Base-by-base conservation (phyloP, 192 early-diverging fungal genomes). In the Coemansia erecta region DNA sequence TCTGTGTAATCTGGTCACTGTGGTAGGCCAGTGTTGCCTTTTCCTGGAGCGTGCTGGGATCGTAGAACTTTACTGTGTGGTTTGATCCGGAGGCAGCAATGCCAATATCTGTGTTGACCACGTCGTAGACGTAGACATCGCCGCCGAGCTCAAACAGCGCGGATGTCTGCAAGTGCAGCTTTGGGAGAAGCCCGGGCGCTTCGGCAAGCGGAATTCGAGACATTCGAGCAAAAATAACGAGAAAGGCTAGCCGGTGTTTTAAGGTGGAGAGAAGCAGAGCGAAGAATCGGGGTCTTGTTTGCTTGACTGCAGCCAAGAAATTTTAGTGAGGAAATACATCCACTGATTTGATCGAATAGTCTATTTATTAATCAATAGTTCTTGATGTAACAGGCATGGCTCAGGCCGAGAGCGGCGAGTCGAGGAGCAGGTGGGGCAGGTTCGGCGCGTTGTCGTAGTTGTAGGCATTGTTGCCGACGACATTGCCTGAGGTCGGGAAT, bases 21-120 rank as follows among this genome's bases (percentile, higher is more conserved):
- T 92, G 90, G 66, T 83, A 85, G 15, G 75, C 52, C 9, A 86
- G 55, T 6, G 68, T 69, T 8, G 72, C 66, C n/a, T 61, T 71
- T 12, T 80, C 70, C 42, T 66, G 58, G 14, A 86, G 73, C 0
- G 80, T 80, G 22, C 63, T 22, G 1, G 74, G 73, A 57, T 89
- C 84, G 55, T 86, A 90, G 3, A 89, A 70, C 31, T 85, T 86
- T 53, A 92, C 82, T 57, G 82, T 67, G 40, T 86, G 54, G 41
- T 83, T 81, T 0, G 90, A 92, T 10, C 83, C 85, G 4, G 75
- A 73, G 2, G 60, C 72, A 5, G 75, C 81, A 4, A 74, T 49
- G 35, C 72, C 71, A 9, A 40, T 39, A 17, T 46, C 64, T 22
- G 68, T 63, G 13, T 31, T 41, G 14, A 80, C 10, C 11, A 61